These are phyloP conservation scores for Botrytis aclada DNA, from an alignment of 2,329 filamentous ascomycete genomes.

Conservation along the genomic window DNA sequence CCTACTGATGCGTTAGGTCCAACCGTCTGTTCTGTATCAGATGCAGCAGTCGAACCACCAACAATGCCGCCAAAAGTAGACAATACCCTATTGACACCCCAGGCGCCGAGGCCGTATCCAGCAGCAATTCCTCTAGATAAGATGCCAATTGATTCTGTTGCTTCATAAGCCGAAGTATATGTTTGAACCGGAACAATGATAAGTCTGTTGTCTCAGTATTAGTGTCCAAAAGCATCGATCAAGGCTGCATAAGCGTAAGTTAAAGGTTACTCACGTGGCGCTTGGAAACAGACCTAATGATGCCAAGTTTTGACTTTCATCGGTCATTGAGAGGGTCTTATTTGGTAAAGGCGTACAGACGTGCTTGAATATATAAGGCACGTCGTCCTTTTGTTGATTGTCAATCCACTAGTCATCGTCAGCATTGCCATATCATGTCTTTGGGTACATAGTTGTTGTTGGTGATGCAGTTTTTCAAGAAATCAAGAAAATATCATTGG, in stretches of 20 bases:
- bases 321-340: conserved; percentile 67
- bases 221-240: not conserved
- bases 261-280: conserved; percentile 52
- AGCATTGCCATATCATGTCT: not conserved
- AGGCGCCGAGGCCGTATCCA: conserved; percentile 41
- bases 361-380: conserved; percentile 80
- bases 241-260: not conserved
- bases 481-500: not conserved
- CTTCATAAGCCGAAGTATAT: conserved; percentile 57
- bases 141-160: conserved; percentile 28
- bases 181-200: conserved; percentile 71
- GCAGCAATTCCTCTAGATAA: conserved; percentile 42
- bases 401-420: conserved; percentile 62
- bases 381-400: conserved; percentile 53
- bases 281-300: conserved; percentile 74
- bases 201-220: conserved; percentile 41
- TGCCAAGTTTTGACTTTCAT: conserved; percentile 66
- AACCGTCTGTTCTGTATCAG: not conserved
- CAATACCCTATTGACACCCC: conserved; percentile 42
- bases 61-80: conserved; percentile 43
- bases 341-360: conserved; percentile 77
- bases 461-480: not conserved
- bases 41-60: conserved; percentile 29
- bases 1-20: conserved; percentile 26
- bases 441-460: not conserved